phyloP scores from a whole-genome alignment of 2,329 filamentous ascomycete species.

The Pseudopyricularia cyperi region DNA sequence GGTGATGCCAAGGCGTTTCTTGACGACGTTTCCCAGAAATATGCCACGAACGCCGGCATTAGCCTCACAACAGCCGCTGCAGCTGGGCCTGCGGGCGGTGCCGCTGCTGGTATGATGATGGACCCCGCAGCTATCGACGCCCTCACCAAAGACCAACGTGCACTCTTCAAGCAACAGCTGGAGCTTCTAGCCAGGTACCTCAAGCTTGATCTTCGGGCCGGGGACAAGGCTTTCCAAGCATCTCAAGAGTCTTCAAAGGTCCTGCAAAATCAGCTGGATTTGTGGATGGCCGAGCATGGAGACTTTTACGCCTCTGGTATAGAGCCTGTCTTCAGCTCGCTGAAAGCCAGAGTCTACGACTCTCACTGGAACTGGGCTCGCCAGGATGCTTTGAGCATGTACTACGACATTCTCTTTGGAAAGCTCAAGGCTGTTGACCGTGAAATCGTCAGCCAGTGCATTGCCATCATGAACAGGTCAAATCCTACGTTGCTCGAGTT shows the following conservation, averaged over 20 bases:
- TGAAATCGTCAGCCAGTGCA: constrained; percentile 97
- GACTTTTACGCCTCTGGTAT: constrained; percentile 94
- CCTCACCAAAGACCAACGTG: constrained; percentile 89
- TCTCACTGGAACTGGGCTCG: constrained; percentile 99
- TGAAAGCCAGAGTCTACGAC: constrained; percentile 94
- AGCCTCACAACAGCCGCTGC: constrained; percentile 66
- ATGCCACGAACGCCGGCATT: constrained; percentile 72
- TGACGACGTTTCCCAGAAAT: constrained; percentile 80
- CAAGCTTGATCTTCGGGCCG: constrained; percentile 92
- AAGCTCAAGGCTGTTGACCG: constrained; percentile 85
- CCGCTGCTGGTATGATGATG: constrained; percentile 93
- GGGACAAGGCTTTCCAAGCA: constrained; percentile 81
- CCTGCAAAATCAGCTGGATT: constrained; percentile 82
- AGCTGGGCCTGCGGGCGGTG: constrained; percentile 57
- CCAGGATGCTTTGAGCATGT: constrained; percentile 96
- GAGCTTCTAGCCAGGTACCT: constrained; percentile 91
- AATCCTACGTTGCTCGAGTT: constrained; percentile 93
- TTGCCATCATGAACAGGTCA: constrained; percentile 97
- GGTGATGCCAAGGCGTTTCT: constrained; percentile 85
- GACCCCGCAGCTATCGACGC: constrained; percentile 94
- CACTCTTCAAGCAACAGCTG: constrained; percentile 95
- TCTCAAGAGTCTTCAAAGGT: constrained; percentile 77
- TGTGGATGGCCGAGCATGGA: constrained; percentile 92
- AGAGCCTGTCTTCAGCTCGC: constrained; percentile 79
- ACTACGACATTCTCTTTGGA: constrained; percentile 97